These are phyloP conservation scores for Solanum phureja DNA, from an alignment of 257 asterid species.

Conservation along the genomic window DNA sequence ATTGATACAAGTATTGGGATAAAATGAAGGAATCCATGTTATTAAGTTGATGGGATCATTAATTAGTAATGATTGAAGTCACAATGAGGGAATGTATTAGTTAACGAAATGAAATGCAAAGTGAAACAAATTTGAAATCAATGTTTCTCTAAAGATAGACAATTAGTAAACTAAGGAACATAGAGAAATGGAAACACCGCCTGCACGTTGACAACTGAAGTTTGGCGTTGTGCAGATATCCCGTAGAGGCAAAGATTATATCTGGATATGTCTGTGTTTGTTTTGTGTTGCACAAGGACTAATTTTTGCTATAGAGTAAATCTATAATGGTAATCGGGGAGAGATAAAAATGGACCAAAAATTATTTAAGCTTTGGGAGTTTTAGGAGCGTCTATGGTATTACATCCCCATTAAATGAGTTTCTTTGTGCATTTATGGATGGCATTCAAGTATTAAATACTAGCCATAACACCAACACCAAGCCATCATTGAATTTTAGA, in stretches of 20 bases:
- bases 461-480: neutral
- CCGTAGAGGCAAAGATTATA: neutral
- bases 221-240: neutral
- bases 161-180: neutral
- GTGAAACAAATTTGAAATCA: neutral
- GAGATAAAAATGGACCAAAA: neutral
- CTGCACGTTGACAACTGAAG: neutral
- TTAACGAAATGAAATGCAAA: neutral
- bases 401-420: neutral
- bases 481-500: neutral
- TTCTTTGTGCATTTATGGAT: neutral
- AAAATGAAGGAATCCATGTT: neutral
- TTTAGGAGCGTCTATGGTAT: neutral
- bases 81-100: neutral
- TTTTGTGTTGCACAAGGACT: neutral
- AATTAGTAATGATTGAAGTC: neutral
- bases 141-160: neutral
- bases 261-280: neutral
- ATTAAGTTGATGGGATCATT: neutral
- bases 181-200: neutral
- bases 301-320: neutral
- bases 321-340: neutral
- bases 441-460: neutral
- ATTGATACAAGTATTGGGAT: neutral
- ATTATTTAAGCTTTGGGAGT: neutral